phyloP scores from a whole-genome alignment of 495 filamentous ascomycete genomes.

The Trypethelium eluteriae region DNA sequence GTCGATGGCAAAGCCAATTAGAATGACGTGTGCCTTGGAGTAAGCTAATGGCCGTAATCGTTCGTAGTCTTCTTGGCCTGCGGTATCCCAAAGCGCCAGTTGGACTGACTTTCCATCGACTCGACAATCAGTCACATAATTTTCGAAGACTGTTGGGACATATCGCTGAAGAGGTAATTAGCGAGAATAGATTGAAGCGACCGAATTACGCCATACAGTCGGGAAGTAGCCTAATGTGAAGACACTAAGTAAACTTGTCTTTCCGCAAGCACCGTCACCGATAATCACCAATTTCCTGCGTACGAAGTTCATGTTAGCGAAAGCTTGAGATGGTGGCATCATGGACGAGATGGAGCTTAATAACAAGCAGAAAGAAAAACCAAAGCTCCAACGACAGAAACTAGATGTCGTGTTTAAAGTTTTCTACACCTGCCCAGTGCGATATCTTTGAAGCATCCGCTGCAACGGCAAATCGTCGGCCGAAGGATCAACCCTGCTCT shows the following conservation, averaged over 20 bases:
- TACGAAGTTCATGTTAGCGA: constrained; percentile 7
- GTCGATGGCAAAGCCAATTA: constrained; percentile 94
- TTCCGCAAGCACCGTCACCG: constrained; percentile 96
- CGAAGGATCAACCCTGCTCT: background rate
- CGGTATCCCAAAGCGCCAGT: constrained; percentile 44
- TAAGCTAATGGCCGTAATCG: constrained; percentile 89
- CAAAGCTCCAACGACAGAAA: background rate
- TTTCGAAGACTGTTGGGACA: constrained; percentile 42
- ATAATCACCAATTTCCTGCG: constrained; percentile 97
- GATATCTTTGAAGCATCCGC: background rate
- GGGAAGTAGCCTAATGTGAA: constrained; percentile 98
- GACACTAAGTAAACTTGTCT: constrained; percentile 94
- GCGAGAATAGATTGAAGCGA: constrained; percentile 15
- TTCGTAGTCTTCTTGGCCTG: constrained; percentile 46
- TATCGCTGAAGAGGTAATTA: constrained; percentile 24
- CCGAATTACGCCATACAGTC: constrained; percentile 57
- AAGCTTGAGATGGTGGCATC: background rate
- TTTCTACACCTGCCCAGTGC: background rate
- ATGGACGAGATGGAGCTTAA: background rate
- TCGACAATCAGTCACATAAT: constrained; percentile 43
- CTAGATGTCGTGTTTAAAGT: background rate
- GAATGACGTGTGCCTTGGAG: constrained; percentile 91
- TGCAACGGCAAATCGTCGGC: background rate
- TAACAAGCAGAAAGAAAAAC: background rate
- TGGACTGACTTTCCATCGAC: constrained; percentile 45